Base-by-base conservation (phyloP, 805 yeast genomes). In the Sugiyamaella valdiviana region DNA sequence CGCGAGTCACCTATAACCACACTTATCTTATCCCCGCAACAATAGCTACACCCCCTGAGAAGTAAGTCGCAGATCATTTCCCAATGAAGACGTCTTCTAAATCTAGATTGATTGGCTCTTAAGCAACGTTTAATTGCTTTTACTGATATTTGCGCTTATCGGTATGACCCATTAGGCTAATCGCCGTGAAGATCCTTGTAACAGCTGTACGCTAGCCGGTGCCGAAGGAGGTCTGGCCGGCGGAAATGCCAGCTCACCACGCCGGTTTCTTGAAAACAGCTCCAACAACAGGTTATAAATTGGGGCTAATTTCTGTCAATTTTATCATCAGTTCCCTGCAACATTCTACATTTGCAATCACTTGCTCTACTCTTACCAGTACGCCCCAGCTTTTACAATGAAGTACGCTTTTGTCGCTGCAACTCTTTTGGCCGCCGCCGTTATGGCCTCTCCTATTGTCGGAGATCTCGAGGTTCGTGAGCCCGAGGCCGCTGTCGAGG, bases 401-500 rank as follows among this genome's bases (percentile, higher is more conserved):
- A 26, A 26, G 32, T 26, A 26, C 32, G 9, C 32, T 6, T 3
- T 26, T 26, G 32, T 26, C 14, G 9, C 14, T 6, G 32, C 14
- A 10, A 12, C 32, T n/a, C 14, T 26, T n/a, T n/a, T 26, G 32
- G 32, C 32, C 7, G 32, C 32, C 32, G 14, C 14, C n/a, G 32
- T n/a, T 26, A 7, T 26, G 32, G 32, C 32, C 32, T 26, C 32
- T 26, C 32, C 32, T n/a, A 26, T 26, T n/a, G 10, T 26, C 14
- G 32, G 26, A 39, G 29, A 39, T 2, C 36, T 41, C n/a, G 36
- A 26, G 21, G 36, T 10, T 15, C 44, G 44, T 26, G 32, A 26
- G 32, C 32, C 32, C 14, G 32, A 26, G 32, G 32, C 32, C 14
- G n/a, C 32, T 26, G 32, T 26, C 14, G 32, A 7, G 32, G 32